phyloP scores from a whole-genome alignment of 1,284 basidiomycete genomes.

The Anthracocystis panici-leucophaei region DNA sequence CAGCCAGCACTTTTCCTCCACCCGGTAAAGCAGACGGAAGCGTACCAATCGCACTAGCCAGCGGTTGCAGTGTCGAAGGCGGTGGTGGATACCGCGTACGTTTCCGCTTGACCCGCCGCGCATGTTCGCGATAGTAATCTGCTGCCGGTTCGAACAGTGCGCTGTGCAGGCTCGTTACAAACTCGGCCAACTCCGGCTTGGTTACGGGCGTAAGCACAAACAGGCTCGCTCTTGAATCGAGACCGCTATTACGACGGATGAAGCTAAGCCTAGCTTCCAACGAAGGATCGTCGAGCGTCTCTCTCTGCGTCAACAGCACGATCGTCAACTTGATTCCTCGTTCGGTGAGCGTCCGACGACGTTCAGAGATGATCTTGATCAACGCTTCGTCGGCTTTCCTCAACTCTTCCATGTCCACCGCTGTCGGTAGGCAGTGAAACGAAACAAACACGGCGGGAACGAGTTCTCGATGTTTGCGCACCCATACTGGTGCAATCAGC shows the following conservation, averaged over 20 bases:
- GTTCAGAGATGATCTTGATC: conserved; percentile 77
- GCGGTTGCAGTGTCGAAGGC: conserved; percentile 62
- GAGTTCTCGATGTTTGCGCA: conserved; percentile 90
- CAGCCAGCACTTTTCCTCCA: conserved; percentile 12
- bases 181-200: conserved; percentile 76
- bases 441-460: conserved; percentile 92
- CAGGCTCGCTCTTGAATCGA: conserved; percentile 89
- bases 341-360: conserved; percentile 83
- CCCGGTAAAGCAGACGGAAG: not conserved
- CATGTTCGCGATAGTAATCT: conserved; percentile 92
- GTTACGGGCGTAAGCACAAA: conserved; percentile 92
- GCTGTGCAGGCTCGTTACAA: conserved; percentile 78
- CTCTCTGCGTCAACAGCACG: conserved; percentile 88
- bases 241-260: conserved; percentile 84
- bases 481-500: conserved; percentile 95
- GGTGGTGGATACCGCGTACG: conserved; percentile 77
- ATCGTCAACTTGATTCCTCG: conserved; percentile 92
- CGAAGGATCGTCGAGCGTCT: conserved; percentile 75
- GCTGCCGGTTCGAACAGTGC: conserved; percentile 87
- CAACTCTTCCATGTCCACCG: conserved; percentile 22
- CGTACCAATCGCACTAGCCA: conserved; percentile 35
- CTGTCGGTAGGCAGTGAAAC: conserved; percentile 77
- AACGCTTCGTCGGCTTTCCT: conserved; percentile 76
- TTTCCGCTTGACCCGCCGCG: conserved; percentile 89
- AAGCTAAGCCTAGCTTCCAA: conserved; percentile 85